Percentiles rank a stretch among this genome's conserved stretches.
phyloP scores from a whole-genome alignment of 495 filamentous ascomycete genomes.

The Opeltia flavorubescens region DNA sequence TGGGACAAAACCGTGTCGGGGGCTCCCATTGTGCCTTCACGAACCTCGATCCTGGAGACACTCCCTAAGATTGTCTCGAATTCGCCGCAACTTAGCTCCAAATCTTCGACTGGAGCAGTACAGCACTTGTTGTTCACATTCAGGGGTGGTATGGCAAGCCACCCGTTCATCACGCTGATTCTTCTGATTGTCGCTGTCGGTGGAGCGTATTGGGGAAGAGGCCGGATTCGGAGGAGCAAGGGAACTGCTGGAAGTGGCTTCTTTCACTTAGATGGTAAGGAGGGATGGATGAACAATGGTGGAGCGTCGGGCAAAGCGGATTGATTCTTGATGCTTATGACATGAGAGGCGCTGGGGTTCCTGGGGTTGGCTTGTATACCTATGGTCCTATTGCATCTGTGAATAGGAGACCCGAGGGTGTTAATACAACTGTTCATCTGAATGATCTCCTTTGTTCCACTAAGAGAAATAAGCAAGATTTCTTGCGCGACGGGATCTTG shows the following conservation, averaged over 20 bases:
- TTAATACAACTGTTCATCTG: too few relatives aligned
- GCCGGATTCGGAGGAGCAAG: constrained; percentile 28
- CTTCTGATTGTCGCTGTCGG: constrained; percentile 42
- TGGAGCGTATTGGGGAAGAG: constrained; percentile 31
- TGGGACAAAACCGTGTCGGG: constrained; percentile 89
- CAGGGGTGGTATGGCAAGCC: constrained; percentile 47
- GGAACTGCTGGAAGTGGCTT: constrained; percentile 41
- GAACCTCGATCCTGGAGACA: constrained; percentile 91
- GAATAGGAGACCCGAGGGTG: too few relatives aligned
- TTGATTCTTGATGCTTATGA: constrained; percentile 25
- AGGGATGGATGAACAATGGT: constrained; percentile 45
- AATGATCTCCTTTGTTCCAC: too few relatives aligned
- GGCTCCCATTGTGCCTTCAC: constrained; percentile 72
- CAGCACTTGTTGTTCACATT: constrained; percentile 70
- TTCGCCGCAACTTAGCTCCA: constrained; percentile 72
- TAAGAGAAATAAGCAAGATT: too few relatives aligned
- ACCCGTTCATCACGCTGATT: constrained; percentile 57
- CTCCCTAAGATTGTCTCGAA: constrained; percentile 56
- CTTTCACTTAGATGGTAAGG: constrained; percentile 68
- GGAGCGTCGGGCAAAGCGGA: constrained; percentile 64
- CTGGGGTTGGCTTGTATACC: neutral
- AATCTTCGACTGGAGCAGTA: constrained; percentile 67
- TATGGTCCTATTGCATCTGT: too few relatives aligned
- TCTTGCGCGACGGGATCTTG: too few relatives aligned
- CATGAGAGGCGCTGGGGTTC: constrained; percentile 1